phyloP scores from a whole-genome alignment of 805 yeast species.

The Cyberlindnera americana region DNA sequence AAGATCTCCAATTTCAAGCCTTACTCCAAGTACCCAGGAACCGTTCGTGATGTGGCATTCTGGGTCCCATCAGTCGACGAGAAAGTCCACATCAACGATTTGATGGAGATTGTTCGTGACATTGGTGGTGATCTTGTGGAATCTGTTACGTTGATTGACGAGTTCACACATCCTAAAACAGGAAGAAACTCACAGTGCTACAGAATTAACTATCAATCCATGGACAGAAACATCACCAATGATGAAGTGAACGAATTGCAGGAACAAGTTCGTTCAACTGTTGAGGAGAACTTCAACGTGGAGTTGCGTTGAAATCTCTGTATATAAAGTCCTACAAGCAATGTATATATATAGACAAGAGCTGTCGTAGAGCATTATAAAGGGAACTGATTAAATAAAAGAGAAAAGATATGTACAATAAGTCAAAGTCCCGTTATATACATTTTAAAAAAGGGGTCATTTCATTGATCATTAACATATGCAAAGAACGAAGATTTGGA shows the following conservation, averaged over 20 bases:
- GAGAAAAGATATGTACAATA: background rate
- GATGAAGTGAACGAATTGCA: slow-evolving; percentile 79
- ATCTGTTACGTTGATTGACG: slow-evolving; percentile 75
- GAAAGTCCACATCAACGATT: slow-evolving; percentile 72
- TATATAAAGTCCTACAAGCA: too few species aligned
- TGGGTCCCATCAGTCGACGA: slow-evolving; percentile 60
- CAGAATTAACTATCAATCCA: slow-evolving; percentile 88
- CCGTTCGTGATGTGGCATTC: slow-evolving; percentile 84
- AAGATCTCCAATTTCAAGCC: slow-evolving; percentile 73
- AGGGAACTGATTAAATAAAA: too few species aligned
- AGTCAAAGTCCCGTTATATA: background rate
- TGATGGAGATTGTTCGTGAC: slow-evolving; percentile 88
- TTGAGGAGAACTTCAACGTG: slow-evolving; percentile 50
- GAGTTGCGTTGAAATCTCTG: slow-evolving; percentile 42
- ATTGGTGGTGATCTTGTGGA: slow-evolving; percentile 87
- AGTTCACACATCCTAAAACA: slow-evolving; percentile 81
- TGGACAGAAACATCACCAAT: slow-evolving; percentile 89
- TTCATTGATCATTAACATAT: slow-evolving; percentile 1
- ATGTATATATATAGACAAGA: background rate
- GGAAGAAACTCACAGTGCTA: slow-evolving; percentile 77
- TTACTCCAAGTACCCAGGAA: slow-evolving; percentile 87
- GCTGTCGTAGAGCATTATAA: too few species aligned
- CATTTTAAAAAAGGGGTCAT: too few species aligned
- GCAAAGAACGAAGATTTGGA: background rate
- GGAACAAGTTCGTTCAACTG: slow-evolving; percentile 54